Evolutionary conservation across 257 asterid species (phyloP).

Genomic region (Prunella vulgaris): DNA sequence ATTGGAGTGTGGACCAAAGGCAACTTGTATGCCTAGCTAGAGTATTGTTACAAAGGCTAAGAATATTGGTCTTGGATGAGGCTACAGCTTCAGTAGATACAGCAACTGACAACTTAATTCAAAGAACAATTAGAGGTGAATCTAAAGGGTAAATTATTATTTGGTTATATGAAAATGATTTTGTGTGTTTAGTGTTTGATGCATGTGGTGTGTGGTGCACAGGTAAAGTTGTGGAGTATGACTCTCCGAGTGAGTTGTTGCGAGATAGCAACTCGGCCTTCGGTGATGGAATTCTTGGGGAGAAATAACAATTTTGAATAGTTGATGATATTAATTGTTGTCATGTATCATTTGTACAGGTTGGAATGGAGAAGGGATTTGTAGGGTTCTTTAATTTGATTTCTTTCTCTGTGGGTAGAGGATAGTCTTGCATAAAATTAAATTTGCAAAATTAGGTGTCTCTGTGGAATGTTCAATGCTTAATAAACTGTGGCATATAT

Average conservation of each 20-base stretch:
- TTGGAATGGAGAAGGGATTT: no score
- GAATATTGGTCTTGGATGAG: conserved; percentile 69
- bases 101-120: conserved; percentile 59
- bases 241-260: conserved; percentile 55
- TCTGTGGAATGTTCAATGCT: no score
- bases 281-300: conserved; percentile 60
- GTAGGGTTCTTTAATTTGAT: no score
- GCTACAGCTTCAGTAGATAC: conserved; percentile 85
- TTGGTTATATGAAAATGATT: neutral
- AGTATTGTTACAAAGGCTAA: conserved; percentile 55
- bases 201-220: conserved; percentile 12
- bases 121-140: conserved; percentile 69
- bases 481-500: no score
- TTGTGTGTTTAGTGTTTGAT: neutral
- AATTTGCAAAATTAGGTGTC: no score
- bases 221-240: conserved; percentile 64
- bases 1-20: conserved; percentile 83
- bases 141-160: conserved; percentile 52
- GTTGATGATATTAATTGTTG: no score
- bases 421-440: no score
- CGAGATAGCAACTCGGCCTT: conserved; percentile 50
- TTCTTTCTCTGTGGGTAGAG: no score
- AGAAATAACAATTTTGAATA: no score
- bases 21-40: conserved; percentile 76
- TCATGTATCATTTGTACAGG: no score